A percentile compares a stretch with the other conserved stretches of the same genome.
phyloP scores from a whole-genome alignment of 306 rosid genomes.

The Casuarina cunninghamiana region DNA sequence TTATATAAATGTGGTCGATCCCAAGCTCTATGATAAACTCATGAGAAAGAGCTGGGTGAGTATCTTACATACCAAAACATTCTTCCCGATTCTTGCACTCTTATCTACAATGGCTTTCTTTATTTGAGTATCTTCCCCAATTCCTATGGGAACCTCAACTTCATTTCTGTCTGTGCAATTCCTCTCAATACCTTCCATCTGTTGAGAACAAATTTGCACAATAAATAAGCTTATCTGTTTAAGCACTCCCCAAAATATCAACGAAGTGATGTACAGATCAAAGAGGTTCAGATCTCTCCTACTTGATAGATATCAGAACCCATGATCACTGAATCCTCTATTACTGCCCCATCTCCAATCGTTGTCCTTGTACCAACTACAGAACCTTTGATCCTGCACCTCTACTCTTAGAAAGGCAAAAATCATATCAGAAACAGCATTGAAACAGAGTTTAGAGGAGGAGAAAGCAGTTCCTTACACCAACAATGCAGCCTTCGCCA shows the following conservation, averaged over 20 bases:
- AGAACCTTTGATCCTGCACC: constrained; percentile 39
- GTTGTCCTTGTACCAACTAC: constrained; percentile 34
- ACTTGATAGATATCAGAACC: constrained; percentile 40
- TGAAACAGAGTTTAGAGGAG: background rate
- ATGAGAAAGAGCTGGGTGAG: too few relatives aligned
- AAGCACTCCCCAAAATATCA: background rate
- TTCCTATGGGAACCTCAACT: constrained; percentile 33
- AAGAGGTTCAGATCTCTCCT: background rate
- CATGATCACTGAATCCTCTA: constrained; percentile 42
- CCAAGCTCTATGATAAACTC: too few relatives aligned
- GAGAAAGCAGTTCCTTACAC: constrained; percentile 25
- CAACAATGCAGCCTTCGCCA: constrained; percentile 49
- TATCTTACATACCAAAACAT: constrained; percentile 32
- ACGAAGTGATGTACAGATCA: background rate
- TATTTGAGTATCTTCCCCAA: constrained; percentile 35
- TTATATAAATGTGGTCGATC: too few relatives aligned
- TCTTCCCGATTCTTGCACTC: constrained; percentile 47
- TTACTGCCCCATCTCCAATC: constrained; percentile 33
- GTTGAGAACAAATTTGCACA: background rate
- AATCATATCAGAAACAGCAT: background rate
- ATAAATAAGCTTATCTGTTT: background rate
- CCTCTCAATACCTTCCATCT: constrained; percentile 12
- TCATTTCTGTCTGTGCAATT: background rate
- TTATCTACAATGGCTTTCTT: constrained; percentile 41
- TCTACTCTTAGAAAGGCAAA: constrained; percentile 30